A percentile compares a stretch with the other conserved stretches of the same genome.
Evolutionary conservation across 169 alveolate species (phyloP).

Genomic region (Plasmodium billcollinsi): DNA sequence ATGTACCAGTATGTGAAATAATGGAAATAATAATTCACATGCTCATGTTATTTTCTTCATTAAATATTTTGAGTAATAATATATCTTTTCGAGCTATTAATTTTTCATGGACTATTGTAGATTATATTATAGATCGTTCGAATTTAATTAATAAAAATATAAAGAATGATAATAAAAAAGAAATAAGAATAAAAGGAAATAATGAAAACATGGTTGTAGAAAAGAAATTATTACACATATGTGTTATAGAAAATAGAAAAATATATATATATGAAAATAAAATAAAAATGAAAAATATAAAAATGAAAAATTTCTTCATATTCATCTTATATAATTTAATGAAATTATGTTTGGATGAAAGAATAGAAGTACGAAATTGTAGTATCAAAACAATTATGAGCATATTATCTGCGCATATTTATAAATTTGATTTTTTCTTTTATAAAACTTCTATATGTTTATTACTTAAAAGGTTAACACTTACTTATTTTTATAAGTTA

Average conservation of each 20-base stretch:
- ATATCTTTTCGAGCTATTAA: conserved; percentile 70
- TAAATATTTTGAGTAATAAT: conserved; percentile 47
- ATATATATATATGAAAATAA: conserved; percentile 48
- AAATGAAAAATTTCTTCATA: conserved; percentile 69
- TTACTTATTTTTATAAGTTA: conserved; percentile 35
- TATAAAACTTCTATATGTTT: conserved; percentile 74
- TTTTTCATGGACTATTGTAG: conserved; percentile 73
- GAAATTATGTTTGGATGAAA: conserved; percentile 75
- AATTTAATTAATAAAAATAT: conserved; percentile 24
- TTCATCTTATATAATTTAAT: conserved; percentile 67
- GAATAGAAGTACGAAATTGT: conserved; percentile 74
- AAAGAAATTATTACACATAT: conserved; percentile 23
- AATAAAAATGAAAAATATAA: conserved; percentile 71
- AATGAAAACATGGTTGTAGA: not conserved
- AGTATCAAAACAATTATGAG: conserved; percentile 77
- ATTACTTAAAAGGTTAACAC: conserved; percentile 29
- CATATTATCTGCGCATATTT: conserved; percentile 58
- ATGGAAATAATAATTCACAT: conserved; percentile 70
- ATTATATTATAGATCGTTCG: conserved; percentile 44
- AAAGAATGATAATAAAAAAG: conserved; percentile 8
- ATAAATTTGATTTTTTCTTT: conserved; percentile 64
- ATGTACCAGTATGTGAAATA: conserved; percentile 65
- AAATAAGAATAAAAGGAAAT: not conserved
- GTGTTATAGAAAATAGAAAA: conserved; percentile 47
- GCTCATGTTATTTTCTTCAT: conserved; percentile 67